These are phyloP conservation scores for Mycena amicta DNA, from an alignment of 768 basidiomycete genomes.

Conservation along the genomic window DNA sequence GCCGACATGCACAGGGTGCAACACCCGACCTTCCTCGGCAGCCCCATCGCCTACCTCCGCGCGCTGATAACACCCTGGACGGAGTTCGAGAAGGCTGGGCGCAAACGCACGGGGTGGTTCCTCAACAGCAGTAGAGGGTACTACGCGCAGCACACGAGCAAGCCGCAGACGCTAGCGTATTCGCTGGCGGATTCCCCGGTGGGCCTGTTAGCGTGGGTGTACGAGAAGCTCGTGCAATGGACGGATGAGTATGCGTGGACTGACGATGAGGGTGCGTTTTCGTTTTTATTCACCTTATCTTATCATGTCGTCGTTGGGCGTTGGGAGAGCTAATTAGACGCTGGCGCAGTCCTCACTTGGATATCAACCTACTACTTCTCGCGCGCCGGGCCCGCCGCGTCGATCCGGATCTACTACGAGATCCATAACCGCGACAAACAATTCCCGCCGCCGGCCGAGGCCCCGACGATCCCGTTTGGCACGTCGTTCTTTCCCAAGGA, in stretches of 20 bases:
- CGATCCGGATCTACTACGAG: slow-evolving; percentile 64
- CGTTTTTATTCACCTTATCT: background rate
- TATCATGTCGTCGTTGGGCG: too few relatives aligned
- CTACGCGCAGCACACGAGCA: slow-evolving; percentile 29
- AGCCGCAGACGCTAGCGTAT: slow-evolving; percentile 45
- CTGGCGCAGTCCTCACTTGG: slow-evolving; percentile 67
- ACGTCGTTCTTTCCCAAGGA: slow-evolving; percentile 58
- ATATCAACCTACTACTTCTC: slow-evolving; percentile 63
- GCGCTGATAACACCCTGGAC: slow-evolving; percentile 25
- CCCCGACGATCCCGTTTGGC: slow-evolving; percentile 46
- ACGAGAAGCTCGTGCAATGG: slow-evolving; percentile 29
- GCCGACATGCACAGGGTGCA: slow-evolving; percentile 20
- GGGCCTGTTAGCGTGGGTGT: slow-evolving; percentile 43
- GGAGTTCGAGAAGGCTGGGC: slow-evolving; percentile 26
- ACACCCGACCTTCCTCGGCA: slow-evolving; percentile 25
- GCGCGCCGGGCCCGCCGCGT: slow-evolving; percentile 57
- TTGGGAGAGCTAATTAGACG: too few relatives aligned
- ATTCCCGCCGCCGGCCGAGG: slow-evolving; percentile 2
- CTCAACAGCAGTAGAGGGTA: slow-evolving; percentile 29
- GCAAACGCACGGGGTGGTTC: slow-evolving; percentile 26
- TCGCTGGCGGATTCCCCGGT: slow-evolving; percentile 46
- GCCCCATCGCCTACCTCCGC: slow-evolving; percentile 31
- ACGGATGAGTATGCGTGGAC: slow-evolving; percentile 47
- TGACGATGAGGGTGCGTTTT: slow-evolving; percentile 42
- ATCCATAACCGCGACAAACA: slow-evolving; percentile 11